Conservation (phyloP, 2,329 filamentous ascomycete genomes). For the Colletotrichum eleusines region DNA sequence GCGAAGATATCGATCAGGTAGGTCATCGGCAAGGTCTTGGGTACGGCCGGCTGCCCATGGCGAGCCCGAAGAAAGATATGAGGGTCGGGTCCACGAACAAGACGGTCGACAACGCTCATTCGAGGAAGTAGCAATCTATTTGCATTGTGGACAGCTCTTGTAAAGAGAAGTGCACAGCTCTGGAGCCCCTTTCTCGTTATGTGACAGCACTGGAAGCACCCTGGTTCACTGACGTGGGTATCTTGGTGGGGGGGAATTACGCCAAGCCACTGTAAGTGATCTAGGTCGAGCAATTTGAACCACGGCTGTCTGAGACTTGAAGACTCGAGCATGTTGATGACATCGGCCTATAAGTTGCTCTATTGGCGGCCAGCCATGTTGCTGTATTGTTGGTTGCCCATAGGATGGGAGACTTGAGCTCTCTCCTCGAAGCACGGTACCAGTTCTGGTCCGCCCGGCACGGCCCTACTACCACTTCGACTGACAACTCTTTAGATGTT, state of each 20-base stretch:
- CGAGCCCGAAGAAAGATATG: neutral
- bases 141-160: slow-evolving; percentile 17
- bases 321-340: neutral
- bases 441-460: neutral
- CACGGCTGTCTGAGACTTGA: slow-evolving; percentile 5
- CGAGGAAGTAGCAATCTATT: slow-evolving; percentile 1
- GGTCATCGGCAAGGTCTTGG: slow-evolving; percentile 11
- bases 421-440: neutral
- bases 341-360: neutral
- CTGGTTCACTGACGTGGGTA: slow-evolving; percentile 33
- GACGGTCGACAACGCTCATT: slow-evolving; percentile 3
- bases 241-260: slow-evolving; percentile 34
- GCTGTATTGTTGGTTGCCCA: neutral
- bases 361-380: neutral
- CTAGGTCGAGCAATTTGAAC: slow-evolving; percentile 4
- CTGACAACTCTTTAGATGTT: neutral
- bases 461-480: slow-evolving; percentile 1
- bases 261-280: slow-evolving; percentile 33
- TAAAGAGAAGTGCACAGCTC: slow-evolving; percentile 29
- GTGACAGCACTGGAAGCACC: slow-evolving; percentile 19
- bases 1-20: slow-evolving; percentile 24
- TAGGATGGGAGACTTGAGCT: neutral
- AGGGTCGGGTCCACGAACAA: slow-evolving; percentile 3
- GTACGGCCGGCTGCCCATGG: slow-evolving; percentile 20
- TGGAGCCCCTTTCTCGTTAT: slow-evolving; percentile 32